Conservation (phyloP, 1,284 basidiomycete species). For the Leccinum proliferum region DNA sequence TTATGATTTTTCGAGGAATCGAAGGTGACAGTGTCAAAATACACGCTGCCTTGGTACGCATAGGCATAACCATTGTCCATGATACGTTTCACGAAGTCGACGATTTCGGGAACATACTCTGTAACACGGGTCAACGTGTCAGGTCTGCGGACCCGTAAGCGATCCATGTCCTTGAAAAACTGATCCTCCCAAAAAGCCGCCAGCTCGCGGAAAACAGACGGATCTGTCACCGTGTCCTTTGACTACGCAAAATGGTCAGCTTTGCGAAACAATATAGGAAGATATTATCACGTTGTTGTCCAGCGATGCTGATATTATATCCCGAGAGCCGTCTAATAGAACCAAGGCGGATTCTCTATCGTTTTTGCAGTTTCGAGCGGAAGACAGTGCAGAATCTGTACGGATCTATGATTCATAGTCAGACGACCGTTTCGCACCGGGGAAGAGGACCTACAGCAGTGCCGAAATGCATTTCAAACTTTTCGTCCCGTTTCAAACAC, state of each 20-base stretch:
- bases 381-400: constrained; percentile 45
- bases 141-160: constrained; percentile 82
- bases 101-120: constrained; percentile 96
- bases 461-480: constrained; percentile 84
- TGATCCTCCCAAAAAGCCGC: constrained; percentile 88
- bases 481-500: constrained; percentile 76
- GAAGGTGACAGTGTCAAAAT: constrained; percentile 91
- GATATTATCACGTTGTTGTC: constrained; percentile 61
- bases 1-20: constrained; percentile 69
- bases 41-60: constrained; percentile 84
- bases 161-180: constrained; percentile 93
- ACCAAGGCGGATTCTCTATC: constrained; percentile 47
- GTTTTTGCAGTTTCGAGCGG: constrained; percentile 38
- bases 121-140: constrained; percentile 94
- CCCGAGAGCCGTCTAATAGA: constrained; percentile 70
- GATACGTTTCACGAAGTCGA: constrained; percentile 84
- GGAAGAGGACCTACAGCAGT: constrained; percentile 52
- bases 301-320: constrained; percentile 69
- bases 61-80: constrained; percentile 91
- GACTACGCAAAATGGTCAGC: constrained; percentile 40
- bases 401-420: constrained; percentile 38
- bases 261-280: not conserved
- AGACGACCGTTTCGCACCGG: constrained; percentile 13
- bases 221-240: constrained; percentile 82
- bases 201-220: constrained; percentile 78